phyloP scores from a whole-genome alignment of 2,329 filamentous ascomycete genomes.

The Helotiales sp. region DNA sequence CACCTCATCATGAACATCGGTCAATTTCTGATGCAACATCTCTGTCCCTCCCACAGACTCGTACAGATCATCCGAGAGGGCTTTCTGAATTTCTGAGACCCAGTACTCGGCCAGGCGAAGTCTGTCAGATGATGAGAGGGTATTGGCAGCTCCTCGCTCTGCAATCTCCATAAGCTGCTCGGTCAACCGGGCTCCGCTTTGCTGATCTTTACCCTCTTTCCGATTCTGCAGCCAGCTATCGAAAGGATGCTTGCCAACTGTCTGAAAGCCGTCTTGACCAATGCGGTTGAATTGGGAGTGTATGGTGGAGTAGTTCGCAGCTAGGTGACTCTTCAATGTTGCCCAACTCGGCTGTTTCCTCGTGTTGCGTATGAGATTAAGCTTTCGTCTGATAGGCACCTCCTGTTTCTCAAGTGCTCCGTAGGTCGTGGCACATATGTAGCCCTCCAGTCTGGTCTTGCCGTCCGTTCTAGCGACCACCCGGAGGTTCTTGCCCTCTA shows the following conservation, averaged over 20 bases:
- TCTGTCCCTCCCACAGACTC: conserved; percentile 18
- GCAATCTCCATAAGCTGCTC: conserved; percentile 13
- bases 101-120: conserved; percentile 24
- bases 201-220: not conserved
- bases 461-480: conserved; percentile 27
- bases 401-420: conserved; percentile 21
- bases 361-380: conserved; percentile 17
- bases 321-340: conserved; percentile 22
- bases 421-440: conserved; percentile 21
- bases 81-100: conserved; percentile 19
- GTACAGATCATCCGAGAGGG: conserved; percentile 21
- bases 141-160: not conserved
- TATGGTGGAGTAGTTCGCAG: conserved; percentile 23
- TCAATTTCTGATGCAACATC: not conserved
- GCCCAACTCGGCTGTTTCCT: conserved; percentile 24
- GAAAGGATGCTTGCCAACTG: conserved; percentile 29
- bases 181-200: not conserved
- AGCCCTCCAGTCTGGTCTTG: conserved; percentile 28
- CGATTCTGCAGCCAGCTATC: conserved; percentile 22
- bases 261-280: conserved; percentile 31
- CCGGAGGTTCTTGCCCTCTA: conserved; percentile 36
- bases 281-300: conserved; percentile 27
- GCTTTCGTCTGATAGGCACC: conserved; percentile 6
- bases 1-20: conserved; percentile 26
- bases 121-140: conserved; percentile 16